These are phyloP conservation scores for Coniferiporia sulphurascens DNA, from an alignment of 1,284 basidiomycete species.

Conservation along the genomic window DNA sequence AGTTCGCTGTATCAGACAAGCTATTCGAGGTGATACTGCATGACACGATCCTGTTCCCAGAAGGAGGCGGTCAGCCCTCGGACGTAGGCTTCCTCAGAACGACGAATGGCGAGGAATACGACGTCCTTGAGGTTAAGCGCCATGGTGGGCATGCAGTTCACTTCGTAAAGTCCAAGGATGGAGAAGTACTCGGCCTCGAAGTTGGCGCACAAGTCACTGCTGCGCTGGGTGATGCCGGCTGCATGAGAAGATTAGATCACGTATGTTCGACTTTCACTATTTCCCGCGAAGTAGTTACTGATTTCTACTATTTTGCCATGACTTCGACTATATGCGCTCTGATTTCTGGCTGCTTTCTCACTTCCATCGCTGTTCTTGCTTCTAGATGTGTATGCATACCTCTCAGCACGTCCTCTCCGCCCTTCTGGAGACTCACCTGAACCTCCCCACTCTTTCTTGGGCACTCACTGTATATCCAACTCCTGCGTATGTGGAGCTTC, in stretches of 20 bases:
- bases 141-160: conserved; percentile 76
- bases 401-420: conserved; percentile 83
- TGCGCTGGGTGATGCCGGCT: conserved; percentile 57
- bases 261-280: conserved; percentile 35
- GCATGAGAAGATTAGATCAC: conserved; percentile 73
- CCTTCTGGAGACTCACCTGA: conserved; percentile 61
- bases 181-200: conserved; percentile 39
- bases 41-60: conserved; percentile 87
- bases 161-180: conserved; percentile 51
- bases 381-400: conserved; percentile 78
- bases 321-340: conserved; percentile 14
- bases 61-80: conserved; percentile 83
- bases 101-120: conserved; percentile 42
- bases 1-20: conserved; percentile 43
- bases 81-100: conserved; percentile 65
- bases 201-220: conserved; percentile 53
- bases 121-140: conserved; percentile 68
- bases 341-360: not conserved
- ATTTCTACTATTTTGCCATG: too few species aligned
- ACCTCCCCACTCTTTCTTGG: conserved; percentile 83
- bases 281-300: too few species aligned
- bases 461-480: conserved; percentile 63
- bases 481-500: conserved; percentile 39
- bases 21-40: conserved; percentile 64
- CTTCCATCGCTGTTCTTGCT: not conserved